A percentile compares a stretch with the other conserved stretches of the same genome.
These are phyloP conservation scores for Uronychia setigera DNA, from an alignment of 73 alveolate genomes.

Conservation along the genomic window DNA sequence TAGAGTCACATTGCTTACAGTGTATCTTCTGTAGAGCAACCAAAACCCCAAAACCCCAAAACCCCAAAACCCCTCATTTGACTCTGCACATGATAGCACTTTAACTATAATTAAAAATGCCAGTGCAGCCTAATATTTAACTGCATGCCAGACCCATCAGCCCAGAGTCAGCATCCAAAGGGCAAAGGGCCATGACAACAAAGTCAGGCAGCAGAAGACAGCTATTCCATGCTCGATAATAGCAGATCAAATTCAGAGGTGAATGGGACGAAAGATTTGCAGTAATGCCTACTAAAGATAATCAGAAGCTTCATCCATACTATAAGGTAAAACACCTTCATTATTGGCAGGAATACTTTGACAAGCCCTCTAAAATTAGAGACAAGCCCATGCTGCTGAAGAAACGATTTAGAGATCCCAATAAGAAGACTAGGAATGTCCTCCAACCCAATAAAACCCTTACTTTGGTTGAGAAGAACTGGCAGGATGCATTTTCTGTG, in stretches of 20 bases:
- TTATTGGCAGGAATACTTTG: conserved; percentile 8
- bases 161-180: too few species aligned
- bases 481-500: conserved; percentile 25
- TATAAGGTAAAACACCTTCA: conserved; percentile 3
- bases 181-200: too few species aligned
- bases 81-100: too few species aligned
- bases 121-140: too few species aligned
- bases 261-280: conserved; percentile 39
- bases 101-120: too few species aligned
- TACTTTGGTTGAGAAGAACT: conserved; percentile 7
- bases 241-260: too few species aligned
- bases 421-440: background rate
- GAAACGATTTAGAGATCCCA: background rate
- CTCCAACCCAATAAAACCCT: background rate
- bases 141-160: too few species aligned
- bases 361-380: conserved; percentile 3
- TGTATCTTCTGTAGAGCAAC: background rate
- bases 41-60: too few species aligned
- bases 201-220: too few species aligned
- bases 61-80: too few species aligned
- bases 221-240: too few species aligned
- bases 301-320: conserved; percentile 16
- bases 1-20: too few species aligned
- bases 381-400: background rate
- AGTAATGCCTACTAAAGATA: conserved; percentile 30